Conservation (phyloP, 192 early-diverging fungal genomes). For the Jimgerdemannia lactiflua region DNA sequence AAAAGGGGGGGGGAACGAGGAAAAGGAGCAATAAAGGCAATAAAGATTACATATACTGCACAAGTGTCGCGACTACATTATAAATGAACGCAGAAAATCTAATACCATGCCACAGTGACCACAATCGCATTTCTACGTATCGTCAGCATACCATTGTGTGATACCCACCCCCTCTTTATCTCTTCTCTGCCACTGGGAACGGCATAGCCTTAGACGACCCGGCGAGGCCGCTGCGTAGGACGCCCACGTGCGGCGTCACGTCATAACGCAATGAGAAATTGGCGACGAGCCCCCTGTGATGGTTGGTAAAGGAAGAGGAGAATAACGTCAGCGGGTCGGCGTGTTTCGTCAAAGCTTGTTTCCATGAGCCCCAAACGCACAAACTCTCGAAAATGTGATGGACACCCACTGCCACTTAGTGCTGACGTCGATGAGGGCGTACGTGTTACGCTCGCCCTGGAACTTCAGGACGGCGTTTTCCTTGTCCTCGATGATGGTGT, state of each 20-base stretch:
- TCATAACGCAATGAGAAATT: conserved; percentile 81
- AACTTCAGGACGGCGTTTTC: conserved; percentile 59
- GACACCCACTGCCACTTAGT: conserved; percentile 61
- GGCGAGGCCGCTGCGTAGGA: conserved; percentile 48
- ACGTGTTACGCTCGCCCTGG: conserved; percentile 59
- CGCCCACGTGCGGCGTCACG: conserved; percentile 74
- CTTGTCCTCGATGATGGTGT: conserved; percentile 71
- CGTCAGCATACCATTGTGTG: no score
- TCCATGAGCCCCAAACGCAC: no score
- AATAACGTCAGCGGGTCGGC: not conserved
- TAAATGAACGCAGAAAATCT: no score
- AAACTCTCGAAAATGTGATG: no score
- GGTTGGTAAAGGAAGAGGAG: not conserved
- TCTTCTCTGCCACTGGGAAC: conserved; percentile 11
- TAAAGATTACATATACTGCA: no score
- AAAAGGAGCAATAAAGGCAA: no score
- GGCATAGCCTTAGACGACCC: conserved; percentile 17
- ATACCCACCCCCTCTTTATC: not conserved
- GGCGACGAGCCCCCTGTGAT: conserved; percentile 54
- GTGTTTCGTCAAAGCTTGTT: not conserved
- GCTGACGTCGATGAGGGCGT: conserved; percentile 66
- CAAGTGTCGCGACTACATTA: no score
- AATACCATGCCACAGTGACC: no score
- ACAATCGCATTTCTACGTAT: no score
- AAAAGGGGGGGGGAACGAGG: no score